These are phyloP conservation scores for Xylariaceae sp. DNA, from an alignment of 2,329 filamentous ascomycete genomes.

Conservation along the genomic window DNA sequence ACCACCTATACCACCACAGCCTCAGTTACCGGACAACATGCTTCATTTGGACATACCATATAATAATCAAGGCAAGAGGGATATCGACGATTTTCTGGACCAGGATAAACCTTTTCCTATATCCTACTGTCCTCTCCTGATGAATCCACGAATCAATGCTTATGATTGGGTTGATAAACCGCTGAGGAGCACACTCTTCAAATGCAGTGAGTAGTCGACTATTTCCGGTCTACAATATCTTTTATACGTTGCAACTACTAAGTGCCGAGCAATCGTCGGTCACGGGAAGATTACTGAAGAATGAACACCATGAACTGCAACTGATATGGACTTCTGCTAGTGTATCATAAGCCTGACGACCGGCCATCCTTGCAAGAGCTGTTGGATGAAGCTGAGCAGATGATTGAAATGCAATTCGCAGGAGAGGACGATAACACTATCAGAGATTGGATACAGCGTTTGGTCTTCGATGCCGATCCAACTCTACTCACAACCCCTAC, in stretches of 20 bases:
- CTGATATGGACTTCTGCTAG: slow-evolving; percentile 12
- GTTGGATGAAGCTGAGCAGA: slow-evolving; percentile 21
- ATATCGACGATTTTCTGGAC: background rate
- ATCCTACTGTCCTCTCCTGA: slow-evolving; percentile 34
- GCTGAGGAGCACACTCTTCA: slow-evolving; percentile 30
- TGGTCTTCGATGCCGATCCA: slow-evolving; percentile 22
- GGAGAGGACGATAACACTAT: slow-evolving; percentile 28
- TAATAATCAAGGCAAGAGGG: background rate
- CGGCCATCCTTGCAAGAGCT: slow-evolving; percentile 31
- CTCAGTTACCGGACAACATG: slow-evolving; percentile 27
- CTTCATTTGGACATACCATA: background rate
- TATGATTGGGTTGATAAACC: slow-evolving; percentile 29
- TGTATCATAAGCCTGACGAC: slow-evolving; percentile 33
- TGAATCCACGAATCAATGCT: slow-evolving; percentile 7
- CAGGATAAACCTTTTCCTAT: slow-evolving; percentile 16
- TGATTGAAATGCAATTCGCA: background rate
- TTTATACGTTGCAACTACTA: too few relatives aligned
- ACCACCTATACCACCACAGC: slow-evolving; percentile 28
- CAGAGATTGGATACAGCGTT: slow-evolving; percentile 26
- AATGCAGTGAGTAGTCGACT: slow-evolving; percentile 26
- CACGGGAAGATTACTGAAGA: background rate
- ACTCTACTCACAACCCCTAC: too few relatives aligned
- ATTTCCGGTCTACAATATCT: background rate
- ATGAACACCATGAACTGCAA: background rate
- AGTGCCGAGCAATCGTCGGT: background rate